These are phyloP conservation scores for Leccinum huronense DNA, from an alignment of 1,284 basidiomycete genomes.

Conservation along the genomic window DNA sequence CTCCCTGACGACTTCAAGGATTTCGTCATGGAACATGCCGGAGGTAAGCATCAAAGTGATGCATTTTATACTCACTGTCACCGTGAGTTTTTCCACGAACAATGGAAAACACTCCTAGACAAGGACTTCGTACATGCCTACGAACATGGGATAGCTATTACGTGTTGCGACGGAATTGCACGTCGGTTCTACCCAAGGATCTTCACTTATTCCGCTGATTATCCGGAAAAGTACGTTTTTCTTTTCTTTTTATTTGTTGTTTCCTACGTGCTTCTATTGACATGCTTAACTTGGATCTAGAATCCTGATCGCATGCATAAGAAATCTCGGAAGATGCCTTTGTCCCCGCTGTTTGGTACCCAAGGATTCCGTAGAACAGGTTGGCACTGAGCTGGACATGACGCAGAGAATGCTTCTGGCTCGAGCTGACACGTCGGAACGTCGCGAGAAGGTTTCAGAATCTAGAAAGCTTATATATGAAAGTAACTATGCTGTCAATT, in stretches of 20 bases:
- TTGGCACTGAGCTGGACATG: neutral
- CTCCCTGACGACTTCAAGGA: neutral
- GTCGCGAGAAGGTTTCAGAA: neutral
- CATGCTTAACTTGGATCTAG: too few species aligned
- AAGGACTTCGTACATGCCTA: too few species aligned
- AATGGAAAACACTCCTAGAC: too few species aligned
- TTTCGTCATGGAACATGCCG: neutral
- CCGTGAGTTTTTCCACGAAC: too few species aligned
- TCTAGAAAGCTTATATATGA: neutral
- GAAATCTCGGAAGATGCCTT: neutral
- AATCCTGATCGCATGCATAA: too few species aligned
- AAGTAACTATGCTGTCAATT: neutral
- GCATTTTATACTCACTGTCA: neutral
- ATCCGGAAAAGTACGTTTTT: too few species aligned
- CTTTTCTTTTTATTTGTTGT: too few species aligned
- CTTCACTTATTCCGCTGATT: too few species aligned
- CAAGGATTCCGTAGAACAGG: neutral
- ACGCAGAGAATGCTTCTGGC: neutral
- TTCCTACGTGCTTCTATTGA: too few species aligned
- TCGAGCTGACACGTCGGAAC: neutral
- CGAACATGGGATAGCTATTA: too few species aligned
- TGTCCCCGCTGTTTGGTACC: neutral
- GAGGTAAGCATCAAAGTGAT: conserved; percentile 1
- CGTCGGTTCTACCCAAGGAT: too few species aligned
- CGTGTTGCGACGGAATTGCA: too few species aligned